Evolutionary conservation across 768 basidiomycete species (phyloP).

Genomic region (Leccinellum albellum): DNA sequence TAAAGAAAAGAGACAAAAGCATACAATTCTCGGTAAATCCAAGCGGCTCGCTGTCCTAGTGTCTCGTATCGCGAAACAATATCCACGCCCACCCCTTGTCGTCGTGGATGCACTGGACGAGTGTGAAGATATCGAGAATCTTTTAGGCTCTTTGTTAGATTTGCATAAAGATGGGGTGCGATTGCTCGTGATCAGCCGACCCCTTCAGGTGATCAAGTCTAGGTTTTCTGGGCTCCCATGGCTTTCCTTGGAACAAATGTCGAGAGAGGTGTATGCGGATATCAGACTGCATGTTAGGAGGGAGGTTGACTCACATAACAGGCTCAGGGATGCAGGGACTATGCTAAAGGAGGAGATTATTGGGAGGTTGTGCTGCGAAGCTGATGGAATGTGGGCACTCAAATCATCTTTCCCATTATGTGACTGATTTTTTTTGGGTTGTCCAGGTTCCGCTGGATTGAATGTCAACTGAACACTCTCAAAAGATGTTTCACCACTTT

Average conservation of each 20-base stretch:
- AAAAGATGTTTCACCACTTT: not conserved
- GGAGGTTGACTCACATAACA: conserved; percentile 4
- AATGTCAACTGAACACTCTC: not conserved
- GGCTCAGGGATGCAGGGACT: not conserved
- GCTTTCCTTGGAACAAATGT: conserved; percentile 5
- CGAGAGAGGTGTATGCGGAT: not conserved
- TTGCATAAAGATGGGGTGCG: not conserved
- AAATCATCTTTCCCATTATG: not conserved
- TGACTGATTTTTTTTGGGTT: not conserved
- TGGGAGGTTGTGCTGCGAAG: not conserved
- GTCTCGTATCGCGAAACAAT: not conserved
- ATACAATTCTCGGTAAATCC: too few species aligned
- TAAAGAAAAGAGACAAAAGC: too few species aligned
- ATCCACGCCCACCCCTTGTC: not conserved
- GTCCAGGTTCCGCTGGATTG: not conserved
- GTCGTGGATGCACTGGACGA: conserved; percentile 18
- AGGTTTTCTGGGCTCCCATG: not conserved
- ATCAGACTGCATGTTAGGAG: too few species aligned
- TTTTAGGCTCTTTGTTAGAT: not conserved
- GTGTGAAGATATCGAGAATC: conserved; percentile 5
- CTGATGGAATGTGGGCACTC: conserved; percentile 11
- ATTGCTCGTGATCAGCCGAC: conserved; percentile 10
- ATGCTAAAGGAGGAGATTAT: conserved; percentile 5
- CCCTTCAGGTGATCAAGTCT: conserved; percentile 7
- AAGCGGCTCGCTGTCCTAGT: too few species aligned